Conservation (phyloP, 805 yeast species). For the Wickerhamiella occidentalis region DNA sequence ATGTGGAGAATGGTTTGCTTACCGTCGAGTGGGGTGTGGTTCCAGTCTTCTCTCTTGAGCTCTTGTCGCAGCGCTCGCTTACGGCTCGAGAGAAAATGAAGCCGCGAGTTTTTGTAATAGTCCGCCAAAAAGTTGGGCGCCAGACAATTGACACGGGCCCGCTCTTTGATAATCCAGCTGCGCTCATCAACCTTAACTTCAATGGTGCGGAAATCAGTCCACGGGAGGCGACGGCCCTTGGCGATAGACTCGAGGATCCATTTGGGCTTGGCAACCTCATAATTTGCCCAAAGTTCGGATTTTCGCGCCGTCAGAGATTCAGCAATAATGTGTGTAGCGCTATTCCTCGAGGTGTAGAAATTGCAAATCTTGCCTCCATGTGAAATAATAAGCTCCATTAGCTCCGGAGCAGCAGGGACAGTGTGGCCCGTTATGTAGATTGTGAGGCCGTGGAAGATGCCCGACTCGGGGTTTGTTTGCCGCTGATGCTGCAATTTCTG, state of each 20-base stretch:
- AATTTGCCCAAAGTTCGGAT: slow-evolving; percentile 47
- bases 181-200: slow-evolving; percentile 4
- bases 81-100: slow-evolving; percentile 84
- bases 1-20: slow-evolving; percentile 48
- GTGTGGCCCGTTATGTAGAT: slow-evolving; percentile 88
- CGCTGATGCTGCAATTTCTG: slow-evolving; percentile 44
- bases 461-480: slow-evolving; percentile 25
- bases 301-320: slow-evolving; percentile 68
- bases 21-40: slow-evolving; percentile 8
- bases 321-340: slow-evolving; percentile 78
- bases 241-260: slow-evolving; percentile 67
- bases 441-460: slow-evolving; percentile 49
- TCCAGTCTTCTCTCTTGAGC: slow-evolving; percentile 10
- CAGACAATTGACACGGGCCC: slow-evolving; percentile 31
- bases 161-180: slow-evolving; percentile 15
- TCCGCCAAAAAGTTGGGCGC: slow-evolving; percentile 62
- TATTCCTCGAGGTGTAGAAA: slow-evolving; percentile 54
- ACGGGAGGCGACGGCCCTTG: slow-evolving; percentile 39
- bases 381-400: slow-evolving; percentile 57
- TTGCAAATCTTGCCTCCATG: slow-evolving; percentile 74
- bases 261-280: slow-evolving; percentile 64
- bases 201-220: slow-evolving; percentile 54
- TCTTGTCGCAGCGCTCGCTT: slow-evolving; percentile 57
- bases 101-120: slow-evolving; percentile 69
- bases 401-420: slow-evolving; percentile 56